Conservation (phyloP, 2,329 filamentous ascomycete genomes). For the Gremmenia infestans region DNA sequence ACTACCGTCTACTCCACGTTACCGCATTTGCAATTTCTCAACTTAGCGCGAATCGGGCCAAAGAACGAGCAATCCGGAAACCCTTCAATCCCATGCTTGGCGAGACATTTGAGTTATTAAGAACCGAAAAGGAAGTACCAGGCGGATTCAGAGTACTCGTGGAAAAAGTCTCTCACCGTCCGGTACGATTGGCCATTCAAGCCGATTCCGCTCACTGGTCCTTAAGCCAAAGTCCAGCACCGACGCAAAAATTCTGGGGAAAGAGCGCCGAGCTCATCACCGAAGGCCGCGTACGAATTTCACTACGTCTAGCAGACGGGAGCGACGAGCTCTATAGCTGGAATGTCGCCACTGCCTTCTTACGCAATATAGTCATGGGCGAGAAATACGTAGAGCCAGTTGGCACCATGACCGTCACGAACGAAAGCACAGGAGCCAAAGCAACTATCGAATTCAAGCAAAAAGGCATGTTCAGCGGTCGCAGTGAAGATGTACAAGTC, state of each 20-base stretch:
- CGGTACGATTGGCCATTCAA: conserved; percentile 88
- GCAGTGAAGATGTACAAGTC: conserved; percentile 82
- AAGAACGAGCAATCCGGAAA: conserved; percentile 89
- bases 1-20: conserved; percentile 75
- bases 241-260: conserved; percentile 97
- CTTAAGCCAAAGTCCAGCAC: conserved; percentile 79
- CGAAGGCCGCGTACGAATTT: conserved; percentile 77
- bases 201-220: conserved; percentile 84
- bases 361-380: conserved; percentile 94
- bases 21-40: conserved; percentile 86
- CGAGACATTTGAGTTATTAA: conserved; percentile 89
- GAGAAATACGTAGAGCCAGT: conserved; percentile 98
- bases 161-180: conserved; percentile 91
- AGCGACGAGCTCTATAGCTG: conserved; percentile 82
- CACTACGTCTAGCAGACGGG: conserved; percentile 60
- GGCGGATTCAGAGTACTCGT: conserved; percentile 84
- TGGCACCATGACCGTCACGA: conserved; percentile 78
- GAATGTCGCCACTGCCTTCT: conserved; percentile 81
- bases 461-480: conserved; percentile 95
- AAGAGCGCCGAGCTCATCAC: conserved; percentile 94
- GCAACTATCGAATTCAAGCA: conserved; percentile 87
- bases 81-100: conserved; percentile 96
- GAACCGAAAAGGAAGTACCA: conserved; percentile 68
- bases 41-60: conserved; percentile 75
- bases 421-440: conserved; percentile 79